phyloP scores from a whole-genome alignment of 441 rosid genomes.

The Adansonia madagascariensis region DNA sequence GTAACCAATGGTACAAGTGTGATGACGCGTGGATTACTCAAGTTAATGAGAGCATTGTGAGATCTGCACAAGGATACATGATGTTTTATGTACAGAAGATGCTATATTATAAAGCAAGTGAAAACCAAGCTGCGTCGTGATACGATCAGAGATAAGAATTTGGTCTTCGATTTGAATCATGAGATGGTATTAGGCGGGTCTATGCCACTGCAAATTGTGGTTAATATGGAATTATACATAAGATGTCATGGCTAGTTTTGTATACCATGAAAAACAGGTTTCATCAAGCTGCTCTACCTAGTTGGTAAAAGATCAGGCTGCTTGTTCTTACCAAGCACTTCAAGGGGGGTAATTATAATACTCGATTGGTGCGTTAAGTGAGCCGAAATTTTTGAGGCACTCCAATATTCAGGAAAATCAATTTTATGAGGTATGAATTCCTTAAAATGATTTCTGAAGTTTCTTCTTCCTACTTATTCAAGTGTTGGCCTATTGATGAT shows the following conservation, averaged over 20 bases:
- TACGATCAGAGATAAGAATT: slow-evolving; percentile 12
- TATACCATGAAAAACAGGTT: slow-evolving; percentile 10
- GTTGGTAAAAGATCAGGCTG: slow-evolving; percentile 14
- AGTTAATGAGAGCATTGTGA: slow-evolving; percentile 69
- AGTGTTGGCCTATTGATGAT: slow-evolving; percentile 34
- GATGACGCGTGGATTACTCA: slow-evolving; percentile 77
- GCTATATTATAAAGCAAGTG: slow-evolving; percentile 62
- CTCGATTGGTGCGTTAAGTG: slow-evolving; percentile 30
- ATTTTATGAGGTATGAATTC: slow-evolving; percentile 35
- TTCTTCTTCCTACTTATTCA: slow-evolving; percentile 28
- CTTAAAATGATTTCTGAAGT: slow-evolving; percentile 31
- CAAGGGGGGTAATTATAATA: slow-evolving; percentile 20
- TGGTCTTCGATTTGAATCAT: slow-evolving; percentile 6
- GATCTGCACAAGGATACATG: slow-evolving; percentile 86
- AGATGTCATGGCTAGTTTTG: slow-evolving; percentile 26
- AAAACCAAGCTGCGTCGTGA: slow-evolving; percentile 40
- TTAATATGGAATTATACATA: slow-evolving; percentile 8
- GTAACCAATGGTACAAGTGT: slow-evolving; percentile 75
- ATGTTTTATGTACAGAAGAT: slow-evolving; percentile 79
- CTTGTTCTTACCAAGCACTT: slow-evolving; percentile 10
- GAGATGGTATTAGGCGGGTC: background rate
- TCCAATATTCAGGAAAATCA: slow-evolving; percentile 30
- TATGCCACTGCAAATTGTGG: slow-evolving; percentile 3
- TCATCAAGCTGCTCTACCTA: slow-evolving; percentile 14
- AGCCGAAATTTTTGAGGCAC: slow-evolving; percentile 57